A percentile compares a stretch with the other conserved stretches of the same genome.
phyloP scores from a whole-genome alignment of 495 filamentous ascomycete genomes.

The Hypomontagnella submonticulosa region DNA sequence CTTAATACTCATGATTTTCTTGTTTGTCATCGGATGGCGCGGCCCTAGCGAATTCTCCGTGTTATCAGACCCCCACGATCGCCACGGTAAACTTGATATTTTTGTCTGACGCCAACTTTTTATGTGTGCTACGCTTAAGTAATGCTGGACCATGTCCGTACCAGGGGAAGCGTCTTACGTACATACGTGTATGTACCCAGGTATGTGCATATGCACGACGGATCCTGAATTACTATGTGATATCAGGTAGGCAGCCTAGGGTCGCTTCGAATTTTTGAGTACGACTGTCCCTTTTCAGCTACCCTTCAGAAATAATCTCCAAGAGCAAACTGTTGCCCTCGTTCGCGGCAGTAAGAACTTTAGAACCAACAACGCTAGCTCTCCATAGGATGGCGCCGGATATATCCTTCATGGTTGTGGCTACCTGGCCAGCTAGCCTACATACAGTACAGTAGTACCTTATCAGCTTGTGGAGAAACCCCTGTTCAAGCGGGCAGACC shows the following conservation, averaged over 20 bases:
- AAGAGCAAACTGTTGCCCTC: too few species aligned
- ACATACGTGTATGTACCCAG: too few species aligned
- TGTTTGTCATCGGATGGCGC: slow-evolving; percentile 16
- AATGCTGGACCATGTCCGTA: not conserved
- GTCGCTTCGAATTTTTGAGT: not conserved
- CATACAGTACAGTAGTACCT: too few species aligned
- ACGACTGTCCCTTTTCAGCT: not conserved
- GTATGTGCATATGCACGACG: not conserved
- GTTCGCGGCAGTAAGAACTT: too few species aligned
- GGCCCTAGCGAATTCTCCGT: slow-evolving; percentile 5
- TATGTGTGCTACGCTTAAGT: too few species aligned
- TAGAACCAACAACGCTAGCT: too few species aligned
- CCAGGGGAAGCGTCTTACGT: slow-evolving; percentile 2
- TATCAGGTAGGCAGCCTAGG: not conserved
- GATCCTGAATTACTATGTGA: slow-evolving; percentile 31
- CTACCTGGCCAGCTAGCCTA: too few species aligned
- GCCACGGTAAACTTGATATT: slow-evolving; percentile 3
- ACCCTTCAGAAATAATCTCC: too few species aligned
- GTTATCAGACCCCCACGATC: slow-evolving; percentile 1
- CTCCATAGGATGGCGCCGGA: too few species aligned
- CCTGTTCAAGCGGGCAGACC: slow-evolving; percentile 27
- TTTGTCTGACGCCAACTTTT: too few species aligned
- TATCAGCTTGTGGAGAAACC: slow-evolving; percentile 16
- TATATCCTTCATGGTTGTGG: not conserved
- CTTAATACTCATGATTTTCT: slow-evolving; percentile 1